Percentiles rank a stretch among this genome's conserved stretches.
Conservation (phyloP, 1,139 yeast genomes). For the Pneumocystis carinii region DNA sequence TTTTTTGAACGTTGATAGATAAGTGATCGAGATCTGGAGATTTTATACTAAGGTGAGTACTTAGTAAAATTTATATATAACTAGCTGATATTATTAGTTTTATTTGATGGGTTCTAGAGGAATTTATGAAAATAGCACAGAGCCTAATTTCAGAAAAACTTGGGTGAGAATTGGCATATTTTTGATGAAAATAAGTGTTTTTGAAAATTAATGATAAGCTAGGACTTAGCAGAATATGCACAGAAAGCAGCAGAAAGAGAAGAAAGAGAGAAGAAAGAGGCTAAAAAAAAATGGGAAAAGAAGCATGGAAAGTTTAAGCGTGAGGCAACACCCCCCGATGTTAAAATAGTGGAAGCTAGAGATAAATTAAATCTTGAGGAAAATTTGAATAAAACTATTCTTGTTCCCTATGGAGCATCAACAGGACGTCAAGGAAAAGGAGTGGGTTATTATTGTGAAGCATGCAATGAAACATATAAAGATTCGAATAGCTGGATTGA, state of each 20-base stretch:
- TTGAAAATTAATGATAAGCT: background rate
- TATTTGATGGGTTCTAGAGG: background rate
- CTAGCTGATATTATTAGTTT: no score
- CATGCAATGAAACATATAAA: slow-evolving; percentile 63
- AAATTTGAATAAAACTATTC: slow-evolving; percentile 32
- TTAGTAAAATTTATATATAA: no score
- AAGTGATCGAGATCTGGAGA: no score
- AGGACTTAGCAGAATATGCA: slow-evolving; percentile 10
- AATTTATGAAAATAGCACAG: background rate
- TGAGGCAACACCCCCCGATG: slow-evolving; percentile 16
- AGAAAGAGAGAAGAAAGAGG: slow-evolving; percentile 7
- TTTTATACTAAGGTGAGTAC: no score
- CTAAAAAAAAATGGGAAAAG: slow-evolving; percentile 8
- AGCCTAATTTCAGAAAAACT: background rate
- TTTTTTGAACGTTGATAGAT: background rate
- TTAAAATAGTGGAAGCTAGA: slow-evolving; percentile 21
- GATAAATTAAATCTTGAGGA: slow-evolving; percentile 27
- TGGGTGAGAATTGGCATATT: background rate
- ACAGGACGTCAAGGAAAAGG: slow-evolving; percentile 43
- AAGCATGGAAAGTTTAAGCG: slow-evolving; percentile 10
- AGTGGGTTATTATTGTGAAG: slow-evolving; percentile 70
- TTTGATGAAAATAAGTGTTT: background rate
- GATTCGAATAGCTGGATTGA: slow-evolving; percentile 71
- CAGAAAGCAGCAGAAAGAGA: slow-evolving; percentile 8
- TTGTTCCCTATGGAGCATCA: slow-evolving; percentile 32